Percentiles rank a stretch among this genome's conserved stretches.
phyloP scores from a whole-genome alignment of 208 protist genomes.

The Trypanosoma platydactyli region DNA sequence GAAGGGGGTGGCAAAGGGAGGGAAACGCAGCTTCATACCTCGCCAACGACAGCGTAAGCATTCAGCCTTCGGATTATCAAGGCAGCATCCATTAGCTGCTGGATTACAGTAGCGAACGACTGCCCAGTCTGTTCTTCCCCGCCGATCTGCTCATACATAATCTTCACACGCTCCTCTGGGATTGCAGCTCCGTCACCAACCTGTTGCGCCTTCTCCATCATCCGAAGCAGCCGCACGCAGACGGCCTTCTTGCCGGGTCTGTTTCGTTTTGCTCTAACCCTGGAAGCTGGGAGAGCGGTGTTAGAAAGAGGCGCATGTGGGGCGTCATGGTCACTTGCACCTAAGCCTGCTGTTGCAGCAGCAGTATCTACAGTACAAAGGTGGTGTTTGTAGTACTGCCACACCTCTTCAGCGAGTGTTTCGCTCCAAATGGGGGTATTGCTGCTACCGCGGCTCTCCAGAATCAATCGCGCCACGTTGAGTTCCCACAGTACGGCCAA shows the following conservation, averaged over 20 bases:
- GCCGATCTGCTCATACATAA: constrained; percentile 44
- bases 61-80: constrained; percentile 61
- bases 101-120: constrained; percentile 45
- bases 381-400: constrained; percentile 52
- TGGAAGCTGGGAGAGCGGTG: constrained; percentile 1
- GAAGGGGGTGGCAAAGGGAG: not conserved
- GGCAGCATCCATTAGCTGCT: constrained; percentile 57
- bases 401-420: constrained; percentile 54
- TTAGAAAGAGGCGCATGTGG: not conserved
- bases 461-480: constrained; percentile 52
- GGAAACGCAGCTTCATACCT: constrained; percentile 14
- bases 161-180: constrained; percentile 18
- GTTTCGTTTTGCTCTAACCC: constrained; percentile 2
- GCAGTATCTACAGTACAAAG: constrained; percentile 38
- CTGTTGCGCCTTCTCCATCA: constrained; percentile 32
- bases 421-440: constrained; percentile 24
- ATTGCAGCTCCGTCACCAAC: constrained; percentile 14
- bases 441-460: constrained; percentile 15
- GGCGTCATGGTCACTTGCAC: not conserved
- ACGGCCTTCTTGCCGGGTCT: constrained; percentile 26
- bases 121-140: constrained; percentile 45
- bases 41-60: constrained; percentile 34
- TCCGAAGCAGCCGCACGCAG: constrained; percentile 22
- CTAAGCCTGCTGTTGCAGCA: not conserved
- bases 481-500: constrained; percentile 46